Evolutionary conservation across 352 stramenopile species (phyloP), one percentile per base, ranked within the genome.

Genomic region (Paralagenidium karlingii): DNA sequence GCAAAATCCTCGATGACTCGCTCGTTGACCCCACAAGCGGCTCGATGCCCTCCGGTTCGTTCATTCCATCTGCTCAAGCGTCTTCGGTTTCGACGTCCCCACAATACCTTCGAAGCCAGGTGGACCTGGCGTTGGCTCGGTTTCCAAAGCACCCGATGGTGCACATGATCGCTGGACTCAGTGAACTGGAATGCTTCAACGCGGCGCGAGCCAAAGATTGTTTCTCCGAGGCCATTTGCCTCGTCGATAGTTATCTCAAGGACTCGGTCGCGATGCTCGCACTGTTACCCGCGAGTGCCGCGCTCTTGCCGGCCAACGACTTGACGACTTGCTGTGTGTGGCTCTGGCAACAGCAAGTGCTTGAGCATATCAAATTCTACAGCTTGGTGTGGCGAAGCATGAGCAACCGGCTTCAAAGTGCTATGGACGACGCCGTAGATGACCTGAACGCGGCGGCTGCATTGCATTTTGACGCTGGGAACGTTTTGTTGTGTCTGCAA

Each of bases 341-440:
- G 30, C 39, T 29, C 10, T 78, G 61, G 60, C 50, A 65, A 12
- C 57, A 63, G 5, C 34, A 53, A n/a, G 26, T 69, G 8, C 9
- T 63, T 18, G 40, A 65, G 10, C 60, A 57, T 7, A 51, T 62
- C 21, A 69, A 69, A 25, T 71, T 62, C 31, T 71, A 76, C 34
- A 71, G 51, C n/a, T 39, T 69, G n/a, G 38, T 78, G 13, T 78
- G 55, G 61, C 45, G 64, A 30, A 74, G 58, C 24, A 40, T 78
- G 31, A 53, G 55, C 1, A 57, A 48, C 40, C 50, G 62, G 4
- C 38, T 73, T 16, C 64, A 63, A 33, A 61, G 66, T 15, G 64
- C 75, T 34, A 76, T 66, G 49, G 53, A 74, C 9, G 51, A 56
- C 44, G 57, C 58, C 0, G 63, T 77, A 0, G 60, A 76, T 31